Percentiles rank a stretch among this genome's conserved stretches.
Evolutionary conservation across 805 yeast species (phyloP).

Genomic region (Ascoidea rubescens): DNA sequence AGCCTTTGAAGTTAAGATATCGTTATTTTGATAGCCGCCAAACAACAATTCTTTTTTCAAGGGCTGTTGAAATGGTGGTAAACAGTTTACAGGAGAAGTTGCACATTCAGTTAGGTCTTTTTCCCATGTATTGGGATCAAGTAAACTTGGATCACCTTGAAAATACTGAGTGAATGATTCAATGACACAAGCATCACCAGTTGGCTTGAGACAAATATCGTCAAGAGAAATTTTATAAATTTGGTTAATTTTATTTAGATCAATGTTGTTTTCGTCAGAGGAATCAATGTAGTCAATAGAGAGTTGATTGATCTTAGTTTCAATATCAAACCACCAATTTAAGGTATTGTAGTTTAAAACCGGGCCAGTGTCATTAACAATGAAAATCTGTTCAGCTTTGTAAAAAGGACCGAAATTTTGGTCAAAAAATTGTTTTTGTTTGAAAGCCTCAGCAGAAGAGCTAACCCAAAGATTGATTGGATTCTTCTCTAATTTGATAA

Average conservation of each 20-base stretch:
- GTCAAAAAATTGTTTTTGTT: slow-evolving; percentile 60
- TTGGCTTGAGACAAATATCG: slow-evolving; percentile 75
- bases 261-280: slow-evolving; percentile 2
- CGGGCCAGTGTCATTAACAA: slow-evolving; percentile 54
- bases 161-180: slow-evolving; percentile 88
- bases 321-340: slow-evolving; percentile 85
- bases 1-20: slow-evolving; percentile 51
- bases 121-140: slow-evolving; percentile 45
- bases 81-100: slow-evolving; percentile 72
- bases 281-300: slow-evolving; percentile 12
- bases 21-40: slow-evolving; percentile 36
- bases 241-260: background rate
- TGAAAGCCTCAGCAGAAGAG: slow-evolving; percentile 52
- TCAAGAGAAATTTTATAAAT: slow-evolving; percentile 24
- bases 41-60: slow-evolving; percentile 58
- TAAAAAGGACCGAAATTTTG: slow-evolving; percentile 83
- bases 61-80: slow-evolving; percentile 88
- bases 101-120: slow-evolving; percentile 44
- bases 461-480: slow-evolving; percentile 90
- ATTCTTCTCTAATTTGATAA: slow-evolving; percentile 52
- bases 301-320: slow-evolving; percentile 27
- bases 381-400: slow-evolving; percentile 71
- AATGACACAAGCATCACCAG: slow-evolving; percentile 65
- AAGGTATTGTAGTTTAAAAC: slow-evolving; percentile 58
- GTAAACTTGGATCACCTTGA: slow-evolving; percentile 38